Evolutionary conservation across 2,329 filamentous ascomycete species (phyloP).

Genomic region (Diaporthe capsici): DNA sequence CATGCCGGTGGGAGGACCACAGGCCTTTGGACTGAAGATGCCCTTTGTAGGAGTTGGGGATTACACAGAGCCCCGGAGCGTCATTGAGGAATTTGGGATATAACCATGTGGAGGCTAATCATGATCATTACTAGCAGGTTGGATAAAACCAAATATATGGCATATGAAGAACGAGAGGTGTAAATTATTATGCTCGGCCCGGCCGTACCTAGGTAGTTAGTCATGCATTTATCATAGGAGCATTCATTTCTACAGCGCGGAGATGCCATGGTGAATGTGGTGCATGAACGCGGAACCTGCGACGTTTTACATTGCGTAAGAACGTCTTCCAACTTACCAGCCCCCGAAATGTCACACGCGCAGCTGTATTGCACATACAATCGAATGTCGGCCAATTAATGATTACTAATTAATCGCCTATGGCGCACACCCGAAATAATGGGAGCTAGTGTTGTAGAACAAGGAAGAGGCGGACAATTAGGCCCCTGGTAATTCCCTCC

Average conservation of each 20-base stretch:
- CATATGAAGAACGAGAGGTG: no score
- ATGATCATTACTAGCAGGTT: not conserved
- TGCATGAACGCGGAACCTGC: no score
- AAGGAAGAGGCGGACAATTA: not conserved
- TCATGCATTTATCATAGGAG: no score
- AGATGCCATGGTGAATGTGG: no score
- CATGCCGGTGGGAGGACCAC: slow-evolving; percentile 33
- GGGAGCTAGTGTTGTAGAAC: not conserved
- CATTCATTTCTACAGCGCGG: no score
- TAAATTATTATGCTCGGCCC: not conserved
- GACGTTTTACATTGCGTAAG: no score
- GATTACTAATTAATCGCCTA: not conserved
- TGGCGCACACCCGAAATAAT: not conserved
- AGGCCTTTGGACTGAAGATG: slow-evolving; percentile 37
- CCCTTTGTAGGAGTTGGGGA: slow-evolving; percentile 20
- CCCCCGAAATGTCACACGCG: not conserved
- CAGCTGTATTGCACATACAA: not conserved
- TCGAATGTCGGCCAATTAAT: not conserved
- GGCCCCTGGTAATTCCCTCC: not conserved
- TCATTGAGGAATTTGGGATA: slow-evolving; percentile 40
- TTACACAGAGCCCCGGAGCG: slow-evolving; percentile 30
- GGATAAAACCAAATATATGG: not conserved
- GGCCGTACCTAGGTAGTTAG: no score
- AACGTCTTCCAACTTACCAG: no score
- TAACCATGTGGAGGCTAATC: not conserved